Evolutionary conservation across 2,329 filamentous ascomycete species (phyloP).

Genomic region (Fusarium lateritium): DNA sequence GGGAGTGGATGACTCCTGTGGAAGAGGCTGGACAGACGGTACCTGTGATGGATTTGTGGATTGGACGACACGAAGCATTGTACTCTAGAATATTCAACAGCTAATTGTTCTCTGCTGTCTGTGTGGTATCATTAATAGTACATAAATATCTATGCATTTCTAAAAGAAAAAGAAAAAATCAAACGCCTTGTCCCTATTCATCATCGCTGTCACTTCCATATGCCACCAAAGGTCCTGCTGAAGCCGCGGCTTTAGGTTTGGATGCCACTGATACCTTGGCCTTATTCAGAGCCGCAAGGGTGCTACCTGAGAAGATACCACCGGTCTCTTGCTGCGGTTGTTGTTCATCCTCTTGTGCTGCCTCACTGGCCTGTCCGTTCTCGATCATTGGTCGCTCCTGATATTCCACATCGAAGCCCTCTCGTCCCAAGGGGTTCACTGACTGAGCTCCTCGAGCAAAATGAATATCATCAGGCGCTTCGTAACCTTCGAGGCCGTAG

Average conservation of each 20-base stretch:
- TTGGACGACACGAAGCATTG: constrained; percentile 84
- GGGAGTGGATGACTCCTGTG: constrained; percentile 71
- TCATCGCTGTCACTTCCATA: constrained; percentile 94
- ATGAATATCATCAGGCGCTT: constrained; percentile 94
- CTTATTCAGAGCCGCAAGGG: constrained; percentile 81
- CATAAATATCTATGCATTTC: constrained; percentile 47
- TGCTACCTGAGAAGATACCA: constrained; percentile 86
- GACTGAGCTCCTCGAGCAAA: constrained; percentile 84
- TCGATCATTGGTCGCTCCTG: constrained; percentile 73
- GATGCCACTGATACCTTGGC: constrained; percentile 68
- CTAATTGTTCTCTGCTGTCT: constrained; percentile 55
- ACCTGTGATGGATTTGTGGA: constrained; percentile 85
- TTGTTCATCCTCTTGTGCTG: constrained; percentile 54
- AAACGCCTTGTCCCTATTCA: constrained; percentile 56
- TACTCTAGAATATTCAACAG: constrained; percentile 93
- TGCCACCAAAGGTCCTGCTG: constrained; percentile 82
- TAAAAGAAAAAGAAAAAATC: constrained; percentile 35
- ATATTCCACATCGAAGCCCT: constrained; percentile 75
- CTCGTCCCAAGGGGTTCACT: constrained; percentile 70
- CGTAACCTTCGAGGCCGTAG: constrained; percentile 91
- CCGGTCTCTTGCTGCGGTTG: constrained; percentile 57
- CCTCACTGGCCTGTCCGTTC: constrained; percentile 64
- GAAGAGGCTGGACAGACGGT: constrained; percentile 82
- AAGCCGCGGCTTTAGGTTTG: constrained; percentile 66
- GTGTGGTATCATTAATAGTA: constrained; percentile 52